A percentile compares a stretch with the other conserved stretches of the same genome.
phyloP scores from a whole-genome alignment of 2,329 filamentous ascomycete species.

The Pseudogymnoascus sp. region DNA sequence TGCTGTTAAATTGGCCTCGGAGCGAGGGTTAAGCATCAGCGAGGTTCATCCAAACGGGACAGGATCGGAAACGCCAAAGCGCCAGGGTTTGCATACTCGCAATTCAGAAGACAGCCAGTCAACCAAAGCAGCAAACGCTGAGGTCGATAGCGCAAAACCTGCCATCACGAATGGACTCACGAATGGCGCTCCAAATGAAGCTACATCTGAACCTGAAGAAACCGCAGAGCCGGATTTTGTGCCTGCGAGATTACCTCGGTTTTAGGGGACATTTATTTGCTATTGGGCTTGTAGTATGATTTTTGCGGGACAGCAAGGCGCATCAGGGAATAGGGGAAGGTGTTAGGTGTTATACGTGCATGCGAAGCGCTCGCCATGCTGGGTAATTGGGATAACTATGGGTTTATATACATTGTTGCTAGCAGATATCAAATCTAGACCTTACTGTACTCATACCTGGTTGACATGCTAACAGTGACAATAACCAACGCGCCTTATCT shows the following conservation, averaged over 20 bases:
- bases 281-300: background rate
- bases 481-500: background rate
- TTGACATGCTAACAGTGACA: slow-evolving; percentile 8
- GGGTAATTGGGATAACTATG: slow-evolving; percentile 10
- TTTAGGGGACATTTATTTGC: slow-evolving; percentile 28
- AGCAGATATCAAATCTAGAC: background rate
- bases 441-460: slow-evolving; percentile 5
- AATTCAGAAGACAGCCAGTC: background rate
- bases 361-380: slow-evolving; percentile 30
- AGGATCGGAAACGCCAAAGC: background rate
- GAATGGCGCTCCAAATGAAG: background rate
- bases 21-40: slow-evolving; percentile 37
- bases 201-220: slow-evolving; percentile 17
- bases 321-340: slow-evolving; percentile 1
- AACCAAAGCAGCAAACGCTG: background rate
- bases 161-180: background rate
- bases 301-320: background rate
- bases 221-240: slow-evolving; percentile 37
- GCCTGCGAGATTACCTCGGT: slow-evolving; percentile 50
- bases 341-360: slow-evolving; percentile 23
- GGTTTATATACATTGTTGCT: slow-evolving; percentile 3
- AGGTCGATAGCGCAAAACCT: background rate
- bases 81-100: background rate
- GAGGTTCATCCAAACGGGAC: background rate
- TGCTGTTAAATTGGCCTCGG: slow-evolving; percentile 42